Evolutionary conservation across 352 stramenopile species (phyloP).

Genomic region (Phytophthora multivora): DNA sequence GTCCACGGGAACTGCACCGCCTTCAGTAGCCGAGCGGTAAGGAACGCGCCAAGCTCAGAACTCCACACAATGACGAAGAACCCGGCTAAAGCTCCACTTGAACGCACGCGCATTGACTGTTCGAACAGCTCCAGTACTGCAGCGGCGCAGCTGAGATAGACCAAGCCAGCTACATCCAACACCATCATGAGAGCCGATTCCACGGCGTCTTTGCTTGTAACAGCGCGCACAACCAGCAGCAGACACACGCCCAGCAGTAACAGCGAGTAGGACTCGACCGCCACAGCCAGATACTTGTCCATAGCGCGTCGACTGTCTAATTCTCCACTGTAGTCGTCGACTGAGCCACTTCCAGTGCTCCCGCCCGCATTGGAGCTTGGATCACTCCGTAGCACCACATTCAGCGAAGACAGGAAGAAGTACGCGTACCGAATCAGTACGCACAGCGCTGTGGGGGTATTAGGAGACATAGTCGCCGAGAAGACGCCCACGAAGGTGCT

Average conservation of each 20-base stretch:
- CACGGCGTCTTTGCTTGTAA: slow-evolving; percentile 68
- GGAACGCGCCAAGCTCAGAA: slow-evolving; percentile 55
- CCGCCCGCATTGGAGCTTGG: not conserved
- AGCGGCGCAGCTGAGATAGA: slow-evolving; percentile 52
- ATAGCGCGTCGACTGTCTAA: slow-evolving; percentile 20
- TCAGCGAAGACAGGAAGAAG: slow-evolving; percentile 57
- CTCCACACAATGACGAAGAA: slow-evolving; percentile 67
- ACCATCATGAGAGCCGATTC: slow-evolving; percentile 63
- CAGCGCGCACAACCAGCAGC: slow-evolving; percentile 48
- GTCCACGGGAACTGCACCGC: slow-evolving; percentile 55
- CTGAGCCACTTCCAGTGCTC: slow-evolving; percentile 14
- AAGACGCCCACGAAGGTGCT: slow-evolving; percentile 47
- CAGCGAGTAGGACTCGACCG: slow-evolving; percentile 63
- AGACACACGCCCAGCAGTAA: slow-evolving; percentile 45
- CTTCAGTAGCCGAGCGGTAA: slow-evolving; percentile 55
- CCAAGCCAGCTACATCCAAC: slow-evolving; percentile 52
- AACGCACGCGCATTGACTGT: slow-evolving; percentile 31
- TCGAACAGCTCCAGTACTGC: slow-evolving; percentile 60
- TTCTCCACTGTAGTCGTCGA: slow-evolving; percentile 1
- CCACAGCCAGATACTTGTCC: slow-evolving; percentile 45
- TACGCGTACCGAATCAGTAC: slow-evolving; percentile 53
- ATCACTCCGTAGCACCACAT: slow-evolving; percentile 44
- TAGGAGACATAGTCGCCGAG: slow-evolving; percentile 46
- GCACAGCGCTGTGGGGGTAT: slow-evolving; percentile 48
- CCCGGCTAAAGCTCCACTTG: slow-evolving; percentile 39